Evolutionary conservation across 1,139 yeast genomes (phyloP).

Genomic region (Yamadazyma dushanensis): DNA sequence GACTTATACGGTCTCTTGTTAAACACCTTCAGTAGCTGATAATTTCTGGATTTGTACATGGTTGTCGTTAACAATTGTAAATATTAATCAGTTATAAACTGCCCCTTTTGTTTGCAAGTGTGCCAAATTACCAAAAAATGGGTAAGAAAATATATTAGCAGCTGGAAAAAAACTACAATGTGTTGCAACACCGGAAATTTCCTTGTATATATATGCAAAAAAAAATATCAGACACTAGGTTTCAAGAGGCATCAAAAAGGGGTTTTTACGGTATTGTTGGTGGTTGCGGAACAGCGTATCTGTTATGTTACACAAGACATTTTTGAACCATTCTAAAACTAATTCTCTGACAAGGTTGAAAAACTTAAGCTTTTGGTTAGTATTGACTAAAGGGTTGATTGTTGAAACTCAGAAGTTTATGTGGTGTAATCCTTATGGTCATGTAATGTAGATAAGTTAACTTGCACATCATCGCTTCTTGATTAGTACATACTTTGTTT

Average conservation of each 20-base stretch:
- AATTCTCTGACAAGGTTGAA: too few relatives aligned
- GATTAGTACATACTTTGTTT: neutral
- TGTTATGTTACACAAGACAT: too few relatives aligned
- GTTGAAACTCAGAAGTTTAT: slow-evolving; percentile 4
- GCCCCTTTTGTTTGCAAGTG: neutral
- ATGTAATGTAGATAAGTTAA: slow-evolving; percentile 20
- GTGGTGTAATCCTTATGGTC: slow-evolving; percentile 11
- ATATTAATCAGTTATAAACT: neutral
- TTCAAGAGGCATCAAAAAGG: neutral
- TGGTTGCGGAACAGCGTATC: too few relatives aligned
- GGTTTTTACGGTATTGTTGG: too few relatives aligned
- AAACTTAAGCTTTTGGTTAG: neutral
- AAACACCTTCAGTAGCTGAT: slow-evolving; percentile 12
- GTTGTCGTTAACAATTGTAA: neutral
- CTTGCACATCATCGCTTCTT: slow-evolving; percentile 7
- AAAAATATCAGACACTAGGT: neutral
- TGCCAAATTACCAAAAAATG: slow-evolving; percentile 1
- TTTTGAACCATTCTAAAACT: too few relatives aligned
- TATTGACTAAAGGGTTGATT: neutral
- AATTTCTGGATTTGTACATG: slow-evolving; percentile 12
- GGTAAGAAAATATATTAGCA: slow-evolving; percentile 2
- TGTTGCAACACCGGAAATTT: neutral
- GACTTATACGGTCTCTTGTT: slow-evolving; percentile 24
- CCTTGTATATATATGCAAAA: neutral
- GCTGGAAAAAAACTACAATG: neutral